Percentiles rank a stretch among this genome's conserved stretches.
Evolutionary conservation across 2,329 filamentous ascomycete genomes (phyloP).

Genomic region (Talaromyces islandicus): DNA sequence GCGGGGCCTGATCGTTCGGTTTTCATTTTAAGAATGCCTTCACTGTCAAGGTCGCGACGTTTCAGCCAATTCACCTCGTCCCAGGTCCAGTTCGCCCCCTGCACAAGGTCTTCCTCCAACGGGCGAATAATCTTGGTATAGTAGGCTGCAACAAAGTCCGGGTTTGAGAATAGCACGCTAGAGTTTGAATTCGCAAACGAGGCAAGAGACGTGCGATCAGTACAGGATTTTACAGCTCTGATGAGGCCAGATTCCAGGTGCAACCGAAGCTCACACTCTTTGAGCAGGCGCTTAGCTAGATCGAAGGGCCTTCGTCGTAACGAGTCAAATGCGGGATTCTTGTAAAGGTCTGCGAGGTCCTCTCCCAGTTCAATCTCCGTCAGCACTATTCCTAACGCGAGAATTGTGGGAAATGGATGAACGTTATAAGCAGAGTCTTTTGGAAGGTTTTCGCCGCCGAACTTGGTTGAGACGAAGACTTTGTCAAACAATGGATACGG

Average conservation of each 20-base stretch:
- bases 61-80: conserved; percentile 11
- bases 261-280: conserved; percentile 9
- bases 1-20: neutral
- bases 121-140: conserved; percentile 11
- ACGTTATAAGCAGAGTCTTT: conserved; percentile 5
- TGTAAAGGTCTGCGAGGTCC: conserved; percentile 9
- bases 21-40: conserved; percentile 10
- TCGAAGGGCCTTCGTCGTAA: conserved; percentile 1
- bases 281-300: conserved; percentile 4
- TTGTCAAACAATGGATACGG: conserved; percentile 12
- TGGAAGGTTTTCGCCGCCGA: neutral
- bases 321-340: neutral
- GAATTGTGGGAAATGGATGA: conserved; percentile 13
- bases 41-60: conserved; percentile 3
- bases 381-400: conserved; percentile 13
- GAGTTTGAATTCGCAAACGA: neutral
- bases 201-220: conserved; percentile 10
- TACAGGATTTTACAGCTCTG: conserved; percentile 12
- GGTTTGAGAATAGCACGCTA: neutral
- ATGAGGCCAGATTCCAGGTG: conserved; percentile 11
- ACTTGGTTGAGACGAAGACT: conserved; percentile 6
- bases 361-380: conserved; percentile 13
- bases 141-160: conserved; percentile 8
- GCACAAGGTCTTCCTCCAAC: conserved; percentile 13
- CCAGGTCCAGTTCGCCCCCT: conserved; percentile 14